phyloP scores from a whole-genome alignment of 2,329 filamentous ascomycete genomes.

The Colletotrichum sp. region DNA sequence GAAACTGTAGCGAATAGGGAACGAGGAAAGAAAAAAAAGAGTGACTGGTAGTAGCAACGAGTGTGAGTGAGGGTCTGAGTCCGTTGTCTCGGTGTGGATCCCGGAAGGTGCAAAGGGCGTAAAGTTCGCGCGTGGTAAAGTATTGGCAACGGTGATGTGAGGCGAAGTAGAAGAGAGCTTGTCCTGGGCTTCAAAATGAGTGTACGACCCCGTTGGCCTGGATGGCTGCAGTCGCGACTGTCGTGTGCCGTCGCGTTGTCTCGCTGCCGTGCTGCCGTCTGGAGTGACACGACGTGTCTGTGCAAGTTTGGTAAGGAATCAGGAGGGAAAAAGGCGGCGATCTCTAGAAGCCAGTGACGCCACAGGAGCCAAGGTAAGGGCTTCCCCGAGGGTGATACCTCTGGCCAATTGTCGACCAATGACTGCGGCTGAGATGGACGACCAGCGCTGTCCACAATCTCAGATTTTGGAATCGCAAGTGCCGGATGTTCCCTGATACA shows the following conservation, averaged over 20 bases:
- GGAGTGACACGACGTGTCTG: slow-evolving; percentile 4
- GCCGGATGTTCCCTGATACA: neutral
- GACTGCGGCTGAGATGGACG: slow-evolving; percentile 5
- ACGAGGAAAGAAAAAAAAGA: neutral
- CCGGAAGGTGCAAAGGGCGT: neutral
- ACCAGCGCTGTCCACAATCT: slow-evolving; percentile 16
- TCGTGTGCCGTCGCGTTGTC: neutral
- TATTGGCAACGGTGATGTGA: neutral
- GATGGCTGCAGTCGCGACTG: neutral
- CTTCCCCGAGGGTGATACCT: neutral
- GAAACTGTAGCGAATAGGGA: neutral
- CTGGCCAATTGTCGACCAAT: neutral
- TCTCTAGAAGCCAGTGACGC: slow-evolving; percentile 13
- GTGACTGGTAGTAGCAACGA: neutral
- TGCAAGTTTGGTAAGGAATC: slow-evolving; percentile 8
- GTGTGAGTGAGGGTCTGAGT: neutral
- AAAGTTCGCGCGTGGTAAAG: neutral
- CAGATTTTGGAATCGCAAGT: neutral
- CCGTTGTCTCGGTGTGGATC: neutral
- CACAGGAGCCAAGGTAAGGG: neutral
- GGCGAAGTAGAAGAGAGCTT: neutral
- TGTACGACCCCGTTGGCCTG: neutral
- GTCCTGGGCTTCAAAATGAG: neutral
- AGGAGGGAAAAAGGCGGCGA: neutral
- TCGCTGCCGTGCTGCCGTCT: neutral